phyloP scores from a whole-genome alignment of 139 green algal species.

The Ulvella scutata region DNA sequence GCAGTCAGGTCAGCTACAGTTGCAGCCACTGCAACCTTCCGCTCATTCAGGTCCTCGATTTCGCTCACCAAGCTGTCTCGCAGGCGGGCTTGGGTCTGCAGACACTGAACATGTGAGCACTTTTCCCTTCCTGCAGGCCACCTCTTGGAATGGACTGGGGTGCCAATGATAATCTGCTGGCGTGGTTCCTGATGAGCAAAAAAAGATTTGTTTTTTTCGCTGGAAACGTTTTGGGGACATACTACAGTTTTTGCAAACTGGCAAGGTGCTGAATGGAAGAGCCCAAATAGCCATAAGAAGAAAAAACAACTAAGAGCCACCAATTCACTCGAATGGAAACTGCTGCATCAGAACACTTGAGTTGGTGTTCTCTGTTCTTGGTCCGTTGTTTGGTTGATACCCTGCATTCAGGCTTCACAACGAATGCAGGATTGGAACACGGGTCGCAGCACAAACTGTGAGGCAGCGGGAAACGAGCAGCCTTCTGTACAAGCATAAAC shows the following conservation, averaged over 20 bases:
- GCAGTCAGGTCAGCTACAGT: background rate
- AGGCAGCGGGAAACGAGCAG: too few relatives aligned
- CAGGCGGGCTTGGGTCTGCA: conserved; percentile 22
- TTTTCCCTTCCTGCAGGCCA: too few relatives aligned
- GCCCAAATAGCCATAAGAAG: background rate
- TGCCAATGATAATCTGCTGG: background rate
- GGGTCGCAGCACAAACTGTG: too few relatives aligned
- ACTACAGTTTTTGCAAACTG: background rate
- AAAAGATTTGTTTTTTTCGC: background rate
- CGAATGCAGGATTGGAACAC: too few relatives aligned
- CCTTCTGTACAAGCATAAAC: too few relatives aligned
- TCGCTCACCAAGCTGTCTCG: conserved; percentile 14
- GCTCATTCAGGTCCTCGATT: conserved; percentile 20
- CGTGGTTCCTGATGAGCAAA: background rate
- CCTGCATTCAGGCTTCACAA: too few relatives aligned
- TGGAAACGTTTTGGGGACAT: background rate
- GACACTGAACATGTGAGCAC: background rate
- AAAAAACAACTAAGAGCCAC: too few relatives aligned
- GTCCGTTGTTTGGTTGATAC: too few relatives aligned
- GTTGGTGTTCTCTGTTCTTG: too few relatives aligned
- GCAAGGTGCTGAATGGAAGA: background rate
- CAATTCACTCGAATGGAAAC: too few relatives aligned
- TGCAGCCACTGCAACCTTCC: conserved; percentile 6
- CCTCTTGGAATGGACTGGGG: background rate
- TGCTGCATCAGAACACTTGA: too few relatives aligned